Conservation (phyloP, 2,329 filamentous ascomycete genomes). For the Cordyceps fumosorosea region DNA sequence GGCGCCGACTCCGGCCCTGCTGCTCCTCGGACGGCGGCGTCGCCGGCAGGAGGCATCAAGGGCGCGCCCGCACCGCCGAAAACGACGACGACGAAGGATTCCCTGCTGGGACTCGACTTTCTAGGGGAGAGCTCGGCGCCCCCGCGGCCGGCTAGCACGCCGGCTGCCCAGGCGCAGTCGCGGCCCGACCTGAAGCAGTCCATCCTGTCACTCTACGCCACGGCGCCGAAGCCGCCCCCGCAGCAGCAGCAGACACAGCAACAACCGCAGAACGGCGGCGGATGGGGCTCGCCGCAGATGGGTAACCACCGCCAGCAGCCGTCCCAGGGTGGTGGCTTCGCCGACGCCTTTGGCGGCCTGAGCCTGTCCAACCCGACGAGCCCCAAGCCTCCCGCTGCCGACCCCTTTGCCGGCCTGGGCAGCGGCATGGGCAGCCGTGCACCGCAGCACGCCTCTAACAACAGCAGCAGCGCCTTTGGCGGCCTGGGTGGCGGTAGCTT, state of each 20-base stretch:
- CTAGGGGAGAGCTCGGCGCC: slow-evolving; percentile 68
- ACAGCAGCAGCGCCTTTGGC: slow-evolving; percentile 42
- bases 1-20: slow-evolving; percentile 52
- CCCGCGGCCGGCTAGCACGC: slow-evolving; percentile 76
- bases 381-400: slow-evolving; percentile 36
- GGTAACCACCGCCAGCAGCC: slow-evolving; percentile 20
- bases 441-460: slow-evolving; percentile 29
- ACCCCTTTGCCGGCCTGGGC: slow-evolving; percentile 58
- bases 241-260: slow-evolving; percentile 42
- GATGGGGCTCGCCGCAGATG: slow-evolving; percentile 55
- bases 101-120: slow-evolving; percentile 87
- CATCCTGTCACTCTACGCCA: slow-evolving; percentile 89
- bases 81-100: slow-evolving; percentile 73
- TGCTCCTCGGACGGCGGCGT: slow-evolving; percentile 56
- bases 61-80: slow-evolving; percentile 54
- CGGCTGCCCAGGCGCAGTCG: slow-evolving; percentile 60
- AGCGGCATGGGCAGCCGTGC: slow-evolving; percentile 29
- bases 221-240: slow-evolving; percentile 69
- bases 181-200: slow-evolving; percentile 94
- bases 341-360: slow-evolving; percentile 61
- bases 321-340: slow-evolving; percentile 38
- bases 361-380: slow-evolving; percentile 36
- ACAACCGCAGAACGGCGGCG: slow-evolving; percentile 56
- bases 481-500: slow-evolving; percentile 68
- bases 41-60: slow-evolving; percentile 30